These are phyloP conservation scores for Alternaria triticina DNA, from an alignment of 2,329 filamentous ascomycete genomes.

Conservation along the genomic window DNA sequence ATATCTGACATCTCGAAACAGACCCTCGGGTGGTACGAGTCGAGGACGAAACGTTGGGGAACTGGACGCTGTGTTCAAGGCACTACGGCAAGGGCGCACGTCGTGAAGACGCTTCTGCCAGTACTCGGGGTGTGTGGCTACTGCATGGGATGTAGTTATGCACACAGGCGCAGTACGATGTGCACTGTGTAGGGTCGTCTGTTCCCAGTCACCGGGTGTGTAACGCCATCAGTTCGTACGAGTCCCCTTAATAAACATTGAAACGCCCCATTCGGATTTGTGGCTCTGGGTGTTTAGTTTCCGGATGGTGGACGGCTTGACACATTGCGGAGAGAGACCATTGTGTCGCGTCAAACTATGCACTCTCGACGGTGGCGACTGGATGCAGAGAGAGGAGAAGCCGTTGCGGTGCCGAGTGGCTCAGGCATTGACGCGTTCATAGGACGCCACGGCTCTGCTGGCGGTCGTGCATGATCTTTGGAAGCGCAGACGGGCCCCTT, in stretches of 20 bases:
- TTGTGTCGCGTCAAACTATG: not conserved
- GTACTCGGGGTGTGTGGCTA: not conserved
- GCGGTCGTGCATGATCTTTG: constrained; percentile 18
- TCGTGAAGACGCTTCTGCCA: not conserved
- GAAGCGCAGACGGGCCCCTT: constrained; percentile 16
- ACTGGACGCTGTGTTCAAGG: not conserved
- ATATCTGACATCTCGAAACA: constrained; percentile 8
- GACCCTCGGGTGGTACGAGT: constrained; percentile 9
- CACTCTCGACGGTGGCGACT: not conserved
- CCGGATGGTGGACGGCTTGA: not conserved
- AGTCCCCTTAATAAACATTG: constrained; percentile 9
- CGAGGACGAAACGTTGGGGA: constrained; percentile 7
- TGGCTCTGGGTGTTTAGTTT: constrained; percentile 17
- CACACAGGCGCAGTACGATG: not conserved
- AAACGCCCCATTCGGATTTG: constrained; percentile 3
- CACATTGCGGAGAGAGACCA: constrained; percentile 2
- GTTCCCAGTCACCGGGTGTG: not conserved
- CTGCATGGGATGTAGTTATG: not conserved
- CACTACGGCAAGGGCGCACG: not conserved
- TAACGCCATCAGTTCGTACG: not conserved
- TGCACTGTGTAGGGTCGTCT: not conserved
- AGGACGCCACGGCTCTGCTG: constrained; percentile 17
- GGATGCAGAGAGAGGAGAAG: not conserved
- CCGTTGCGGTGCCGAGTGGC: constrained; percentile 10
- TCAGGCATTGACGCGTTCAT: constrained; percentile 15